Evolutionary conservation across 441 rosid species (phyloP).

Genomic region (Gossypium schwendimanii): DNA sequence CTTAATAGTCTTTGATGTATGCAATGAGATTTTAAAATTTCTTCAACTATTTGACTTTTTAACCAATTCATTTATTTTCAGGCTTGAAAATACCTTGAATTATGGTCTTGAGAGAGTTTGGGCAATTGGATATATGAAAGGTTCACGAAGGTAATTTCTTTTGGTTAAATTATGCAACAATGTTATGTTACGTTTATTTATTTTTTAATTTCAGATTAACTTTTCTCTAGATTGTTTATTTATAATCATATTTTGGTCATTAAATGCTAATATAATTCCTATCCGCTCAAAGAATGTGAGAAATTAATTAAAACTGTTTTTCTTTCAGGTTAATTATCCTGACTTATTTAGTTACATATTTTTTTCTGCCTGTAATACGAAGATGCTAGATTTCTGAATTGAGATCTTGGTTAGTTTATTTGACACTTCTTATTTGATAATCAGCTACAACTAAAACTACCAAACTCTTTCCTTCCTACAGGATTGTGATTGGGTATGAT

Average conservation of each 20-base stretch:
- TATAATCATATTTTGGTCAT: background rate
- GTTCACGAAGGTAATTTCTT: constrained; percentile 65
- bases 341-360: background rate
- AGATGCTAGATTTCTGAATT: background rate
- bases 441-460: background rate
- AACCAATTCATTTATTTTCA: constrained; percentile 22
- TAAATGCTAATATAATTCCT: background rate
- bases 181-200: background rate
- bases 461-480: constrained; percentile 21
- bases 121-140: constrained; percentile 74
- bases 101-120: constrained; percentile 93
- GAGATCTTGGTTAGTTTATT: background rate
- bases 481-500: constrained; percentile 94
- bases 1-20: background rate
- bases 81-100: constrained; percentile 96
- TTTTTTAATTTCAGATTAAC: background rate
- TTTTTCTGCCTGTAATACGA: background rate
- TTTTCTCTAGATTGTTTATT: background rate
- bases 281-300: background rate
- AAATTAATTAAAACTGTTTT: background rate
- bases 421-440: background rate
- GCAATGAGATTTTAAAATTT: background rate
- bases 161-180: background rate
- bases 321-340: background rate
- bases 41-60: background rate